phyloP scores from a whole-genome alignment of 345 rosid species.

The Citrus reticulata region DNA sequence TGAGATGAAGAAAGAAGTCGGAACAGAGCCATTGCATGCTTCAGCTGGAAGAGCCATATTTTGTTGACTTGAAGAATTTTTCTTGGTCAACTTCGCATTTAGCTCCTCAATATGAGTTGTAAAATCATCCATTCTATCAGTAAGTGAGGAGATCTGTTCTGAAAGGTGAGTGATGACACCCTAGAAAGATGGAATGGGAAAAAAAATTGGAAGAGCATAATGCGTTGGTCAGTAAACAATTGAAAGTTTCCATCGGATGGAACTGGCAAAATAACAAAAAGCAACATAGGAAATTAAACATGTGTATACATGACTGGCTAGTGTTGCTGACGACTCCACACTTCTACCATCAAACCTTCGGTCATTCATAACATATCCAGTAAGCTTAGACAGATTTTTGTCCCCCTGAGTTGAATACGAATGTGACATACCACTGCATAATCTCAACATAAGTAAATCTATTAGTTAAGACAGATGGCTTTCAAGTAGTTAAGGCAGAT shows the following conservation, averaged over 20 bases:
- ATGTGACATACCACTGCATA: constrained; percentile 78
- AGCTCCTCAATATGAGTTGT: constrained; percentile 71
- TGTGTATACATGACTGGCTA: constrained; percentile 53
- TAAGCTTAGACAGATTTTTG: constrained; percentile 50
- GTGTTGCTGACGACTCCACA: constrained; percentile 35
- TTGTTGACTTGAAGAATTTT: constrained; percentile 57
- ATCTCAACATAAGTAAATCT: constrained; percentile 11
- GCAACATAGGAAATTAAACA: constrained; percentile 3
- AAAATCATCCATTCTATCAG: constrained; percentile 94
- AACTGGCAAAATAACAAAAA: not conserved
- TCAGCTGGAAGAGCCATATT: constrained; percentile 62
- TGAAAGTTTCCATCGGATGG: constrained; percentile 2
- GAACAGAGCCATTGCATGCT: constrained; percentile 73
- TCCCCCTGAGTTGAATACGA: constrained; percentile 84
- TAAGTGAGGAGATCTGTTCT: constrained; percentile 80
- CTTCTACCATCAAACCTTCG: constrained; percentile 47
- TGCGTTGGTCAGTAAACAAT: not conserved
- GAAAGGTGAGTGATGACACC: constrained; percentile 79
- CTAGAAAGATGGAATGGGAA: constrained; percentile 24
- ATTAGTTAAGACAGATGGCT: constrained; percentile 3
- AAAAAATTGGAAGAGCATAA: constrained; percentile 1
- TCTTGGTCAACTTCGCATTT: constrained; percentile 58
- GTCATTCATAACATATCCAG: constrained; percentile 36
- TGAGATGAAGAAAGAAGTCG: constrained; percentile 75
- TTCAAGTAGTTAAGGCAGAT: not conserved